Base-by-base conservation (phyloP, 768 basidiomycete species). In the Chlorophyllum brunneum region DNA sequence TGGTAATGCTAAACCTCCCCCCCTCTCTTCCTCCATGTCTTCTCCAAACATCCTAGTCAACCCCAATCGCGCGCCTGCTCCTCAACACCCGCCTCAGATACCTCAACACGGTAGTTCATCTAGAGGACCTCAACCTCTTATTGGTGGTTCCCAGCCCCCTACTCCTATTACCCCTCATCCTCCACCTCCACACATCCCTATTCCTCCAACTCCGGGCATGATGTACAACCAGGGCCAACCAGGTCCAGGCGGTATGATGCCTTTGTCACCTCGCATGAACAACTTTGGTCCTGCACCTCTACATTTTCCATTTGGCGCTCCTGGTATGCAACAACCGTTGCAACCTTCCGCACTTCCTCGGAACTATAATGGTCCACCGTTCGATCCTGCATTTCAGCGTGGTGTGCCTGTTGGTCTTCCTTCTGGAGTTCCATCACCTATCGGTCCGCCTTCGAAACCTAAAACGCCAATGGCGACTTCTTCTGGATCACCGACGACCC, bases 211-310 rank as follows among this genome's bases (percentile, higher is more conserved):
- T 48, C 73, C 81, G 33, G 61, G 61, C 6, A 65, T 72, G 60
- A 69, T 85, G 70, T 87, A 74, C 59, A 58, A 53, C 22, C 64
- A 63, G 40, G 63, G 62, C 24, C 63, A 64, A 45, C 59, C 60
- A 36, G 51, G 48, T n/a, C 62, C 60, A 20, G 59, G 64, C 27
- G 50, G 54, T 3, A 65, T 69, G 65, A 61, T 69, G 38, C 65
- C 65, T 65, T 68, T 85, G 45, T 82, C 85, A 26, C 80, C 86
- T 4, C 80, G 82, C 30, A 64, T 75, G 23, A 75, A 77, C 10
- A 73, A 59, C 58, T 80, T 76, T 51, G 24, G 23, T 4, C 41
- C 41, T 13, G 23, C 41, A 9, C 15, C 41, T 40, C 39, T 24
- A 18, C 39, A 40, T 9, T 24, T 22, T 40, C 39, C 39, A 16